A percentile compares a stretch with the other conserved stretches of the same genome.
Conservation (phyloP, 768 basidiomycete species). For the Clathrus columnatus region DNA sequence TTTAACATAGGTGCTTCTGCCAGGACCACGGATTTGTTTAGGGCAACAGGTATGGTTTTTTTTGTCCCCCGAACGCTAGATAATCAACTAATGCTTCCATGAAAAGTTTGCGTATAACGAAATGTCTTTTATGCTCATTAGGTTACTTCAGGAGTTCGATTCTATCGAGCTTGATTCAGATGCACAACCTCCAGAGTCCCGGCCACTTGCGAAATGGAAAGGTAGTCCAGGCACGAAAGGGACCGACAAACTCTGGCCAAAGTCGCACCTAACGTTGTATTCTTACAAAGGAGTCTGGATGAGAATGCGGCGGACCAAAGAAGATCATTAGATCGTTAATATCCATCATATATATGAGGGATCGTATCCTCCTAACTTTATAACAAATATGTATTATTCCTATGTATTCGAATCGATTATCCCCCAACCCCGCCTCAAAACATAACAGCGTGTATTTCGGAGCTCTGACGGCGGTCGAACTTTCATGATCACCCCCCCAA, state of each 20-base stretch:
- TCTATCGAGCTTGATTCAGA: constrained; percentile 38
- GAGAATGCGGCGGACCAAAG: no score
- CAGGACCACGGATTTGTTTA: constrained; percentile 45
- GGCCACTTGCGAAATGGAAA: constrained; percentile 41
- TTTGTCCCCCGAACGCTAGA: no score
- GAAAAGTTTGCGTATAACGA: constrained; percentile 40
- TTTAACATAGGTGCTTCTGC: constrained; percentile 20
- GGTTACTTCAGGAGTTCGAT: constrained; percentile 52
- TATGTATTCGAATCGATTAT: no score
- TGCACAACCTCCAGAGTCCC: constrained; percentile 36
- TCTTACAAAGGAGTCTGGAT: constrained; percentile 15
- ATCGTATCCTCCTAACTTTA: no score
- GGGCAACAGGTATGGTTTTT: constrained; percentile 51
- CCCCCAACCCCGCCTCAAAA: no score
- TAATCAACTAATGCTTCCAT: no score
- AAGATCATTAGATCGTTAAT: no score
- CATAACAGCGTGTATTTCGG: no score
- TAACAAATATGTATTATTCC: no score
- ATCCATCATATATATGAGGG: no score
- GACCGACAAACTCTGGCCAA: constrained; percentile 42
- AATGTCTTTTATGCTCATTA: constrained; percentile 53
- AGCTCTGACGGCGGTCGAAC: no score
- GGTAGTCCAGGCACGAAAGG: constrained; percentile 36
- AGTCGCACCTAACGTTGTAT: constrained; percentile 49
- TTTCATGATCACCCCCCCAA: no score